phyloP scores from a whole-genome alignment of 169 alveolate genomes.

The Plasmodium fragile region DNA sequence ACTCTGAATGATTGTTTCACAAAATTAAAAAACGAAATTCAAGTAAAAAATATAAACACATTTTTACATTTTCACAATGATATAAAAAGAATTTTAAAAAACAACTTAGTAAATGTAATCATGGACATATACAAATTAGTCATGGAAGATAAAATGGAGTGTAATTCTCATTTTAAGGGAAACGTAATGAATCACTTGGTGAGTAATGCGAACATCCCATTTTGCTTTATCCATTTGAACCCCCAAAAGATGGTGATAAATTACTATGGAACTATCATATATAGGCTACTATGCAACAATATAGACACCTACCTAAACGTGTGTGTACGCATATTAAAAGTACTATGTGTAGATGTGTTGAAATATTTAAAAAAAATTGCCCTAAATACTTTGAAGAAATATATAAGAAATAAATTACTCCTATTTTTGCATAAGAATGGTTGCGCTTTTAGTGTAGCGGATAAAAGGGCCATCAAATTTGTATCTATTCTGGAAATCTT shows the following conservation, averaged over 20 bases:
- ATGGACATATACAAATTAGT: slow-evolving; percentile 29
- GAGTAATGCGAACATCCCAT: slow-evolving; percentile 27
- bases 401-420: slow-evolving; percentile 44
- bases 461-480: slow-evolving; percentile 28
- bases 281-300: slow-evolving; percentile 34
- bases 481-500: slow-evolving; percentile 36
- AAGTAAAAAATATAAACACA: slow-evolving; percentile 21
- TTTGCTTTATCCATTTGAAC: slow-evolving; percentile 32
- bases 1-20: slow-evolving; percentile 5
- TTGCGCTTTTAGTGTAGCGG: background rate
- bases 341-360: slow-evolving; percentile 56
- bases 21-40: slow-evolving; percentile 12
- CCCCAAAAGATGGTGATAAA: slow-evolving; percentile 44
- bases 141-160: slow-evolving; percentile 14
- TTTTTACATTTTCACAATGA: slow-evolving; percentile 14
- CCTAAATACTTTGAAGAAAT: slow-evolving; percentile 43
- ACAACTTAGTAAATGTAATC: slow-evolving; percentile 1
- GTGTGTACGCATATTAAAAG: slow-evolving; percentile 50
- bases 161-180: background rate
- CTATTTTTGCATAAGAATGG: slow-evolving; percentile 30
- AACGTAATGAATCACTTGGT: slow-evolving; percentile 19
- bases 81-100: slow-evolving; percentile 16
- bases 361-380: slow-evolving; percentile 38
- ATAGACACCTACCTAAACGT: slow-evolving; percentile 21
- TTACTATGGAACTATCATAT: slow-evolving; percentile 44